phyloP scores from a whole-genome alignment of 495 filamentous ascomycete species.

The Neurospora sp. region DNA sequence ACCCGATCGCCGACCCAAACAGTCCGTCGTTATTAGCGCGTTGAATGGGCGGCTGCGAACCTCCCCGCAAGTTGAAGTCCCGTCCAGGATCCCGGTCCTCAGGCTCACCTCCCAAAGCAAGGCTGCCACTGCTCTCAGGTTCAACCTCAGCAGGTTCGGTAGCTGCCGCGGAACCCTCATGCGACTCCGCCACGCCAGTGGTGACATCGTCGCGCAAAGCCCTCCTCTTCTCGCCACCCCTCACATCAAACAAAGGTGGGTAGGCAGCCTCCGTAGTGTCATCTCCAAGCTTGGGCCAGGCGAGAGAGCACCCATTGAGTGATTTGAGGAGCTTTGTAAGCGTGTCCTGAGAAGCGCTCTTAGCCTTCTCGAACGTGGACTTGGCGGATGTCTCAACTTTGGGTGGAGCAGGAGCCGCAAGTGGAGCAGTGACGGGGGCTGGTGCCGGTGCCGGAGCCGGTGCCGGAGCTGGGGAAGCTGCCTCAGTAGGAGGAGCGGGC shows the following conservation, averaged over 20 bases:
- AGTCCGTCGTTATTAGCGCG: constrained; percentile 43
- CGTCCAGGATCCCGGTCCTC: constrained; percentile 57
- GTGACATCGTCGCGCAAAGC: constrained; percentile 63
- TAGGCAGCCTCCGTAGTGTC: constrained; percentile 25
- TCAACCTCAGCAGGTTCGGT: constrained; percentile 37
- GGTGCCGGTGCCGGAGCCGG: not conserved
- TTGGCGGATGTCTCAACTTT: constrained; percentile 1
- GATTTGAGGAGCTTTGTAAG: constrained; percentile 24
- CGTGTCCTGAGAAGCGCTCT: constrained; percentile 10
- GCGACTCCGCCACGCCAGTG: constrained; percentile 45
- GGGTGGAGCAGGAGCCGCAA: not conserved
- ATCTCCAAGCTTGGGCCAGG: constrained; percentile 17
- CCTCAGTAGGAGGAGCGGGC: not conserved
- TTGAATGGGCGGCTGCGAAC: constrained; percentile 67
- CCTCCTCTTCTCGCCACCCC: constrained; percentile 66
- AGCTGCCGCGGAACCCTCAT: constrained; percentile 38
- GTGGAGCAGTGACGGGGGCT: not conserved
- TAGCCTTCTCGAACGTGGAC: constrained; percentile 6
- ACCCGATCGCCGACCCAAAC: constrained; percentile 43
- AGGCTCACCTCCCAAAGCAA: constrained; percentile 83
- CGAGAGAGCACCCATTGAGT: constrained; percentile 20
- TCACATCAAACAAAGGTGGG: constrained; percentile 71
- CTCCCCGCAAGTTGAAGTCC: constrained; percentile 40
- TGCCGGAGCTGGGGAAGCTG: not conserved
- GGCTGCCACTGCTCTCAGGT: constrained; percentile 67